A percentile compares a stretch with the other conserved stretches of the same genome.
phyloP scores from a whole-genome alignment of 1,284 basidiomycete species.

The Xanthoconium separans region DNA sequence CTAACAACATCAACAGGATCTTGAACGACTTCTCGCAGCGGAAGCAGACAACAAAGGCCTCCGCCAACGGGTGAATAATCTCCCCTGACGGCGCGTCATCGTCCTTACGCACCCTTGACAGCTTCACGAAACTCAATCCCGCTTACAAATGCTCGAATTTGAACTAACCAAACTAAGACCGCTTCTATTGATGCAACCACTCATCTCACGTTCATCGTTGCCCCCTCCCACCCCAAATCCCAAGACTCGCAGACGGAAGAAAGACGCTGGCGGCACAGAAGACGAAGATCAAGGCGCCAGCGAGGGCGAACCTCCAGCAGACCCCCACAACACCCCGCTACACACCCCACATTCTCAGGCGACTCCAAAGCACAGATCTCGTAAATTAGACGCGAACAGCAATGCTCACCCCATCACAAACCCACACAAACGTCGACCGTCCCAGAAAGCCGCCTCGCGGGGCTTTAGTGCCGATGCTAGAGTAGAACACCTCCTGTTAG shows the following conservation, averaged over 20 bases:
- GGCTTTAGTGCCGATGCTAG: conserved; percentile 44
- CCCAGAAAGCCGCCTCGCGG: conserved; percentile 21
- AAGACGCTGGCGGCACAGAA: conserved; percentile 19
- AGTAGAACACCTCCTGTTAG: conserved; percentile 47
- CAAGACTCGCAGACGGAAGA: conserved; percentile 30
- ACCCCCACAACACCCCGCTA: conserved; percentile 17
- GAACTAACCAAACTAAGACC: conserved; percentile 46
- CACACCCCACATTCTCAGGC: conserved; percentile 14
- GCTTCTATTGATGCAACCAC: conserved; percentile 46
- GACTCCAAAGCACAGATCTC: conserved; percentile 26
- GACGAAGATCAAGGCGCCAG: conserved; percentile 25
- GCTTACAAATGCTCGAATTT: conserved; percentile 40
- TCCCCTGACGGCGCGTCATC: background rate
- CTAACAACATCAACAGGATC: conserved; percentile 41
- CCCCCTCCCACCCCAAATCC: conserved; percentile 21
- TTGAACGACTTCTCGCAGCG: conserved; percentile 46
- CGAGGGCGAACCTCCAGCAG: conserved; percentile 25
- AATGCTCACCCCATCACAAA: conserved; percentile 4
- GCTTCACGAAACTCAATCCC: conserved; percentile 42
- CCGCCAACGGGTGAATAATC: conserved; percentile 48
- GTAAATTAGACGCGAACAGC: conserved; percentile 20
- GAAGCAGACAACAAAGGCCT: conserved; percentile 56
- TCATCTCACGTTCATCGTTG: conserved; percentile 23
- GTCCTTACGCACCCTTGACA: conserved; percentile 21
- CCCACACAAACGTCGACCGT: conserved; percentile 26